A percentile compares a stretch with the other conserved stretches of the same genome.
These are phyloP conservation scores for Nicotiana obtusifolia DNA, from an alignment of 257 asterid species.

Conservation along the genomic window DNA sequence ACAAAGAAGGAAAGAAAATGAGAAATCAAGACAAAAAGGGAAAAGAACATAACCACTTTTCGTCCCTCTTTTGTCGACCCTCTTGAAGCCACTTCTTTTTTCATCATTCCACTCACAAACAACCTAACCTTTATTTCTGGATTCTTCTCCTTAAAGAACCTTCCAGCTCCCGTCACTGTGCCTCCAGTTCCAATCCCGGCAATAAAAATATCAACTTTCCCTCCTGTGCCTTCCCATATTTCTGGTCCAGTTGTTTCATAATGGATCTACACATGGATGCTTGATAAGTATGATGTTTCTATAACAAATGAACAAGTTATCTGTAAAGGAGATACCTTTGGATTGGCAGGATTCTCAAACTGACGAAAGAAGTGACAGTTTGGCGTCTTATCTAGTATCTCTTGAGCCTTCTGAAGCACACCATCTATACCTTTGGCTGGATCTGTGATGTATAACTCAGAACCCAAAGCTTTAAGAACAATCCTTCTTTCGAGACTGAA, in stretches of 20 bases:
- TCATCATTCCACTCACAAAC: not conserved
- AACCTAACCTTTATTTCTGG: constrained; percentile 28
- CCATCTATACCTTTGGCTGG: constrained; percentile 31
- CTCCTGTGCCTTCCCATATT: constrained; percentile 36
- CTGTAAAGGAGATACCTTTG: constrained; percentile 22
- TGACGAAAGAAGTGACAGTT: constrained; percentile 30
- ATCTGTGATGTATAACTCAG: constrained; percentile 32
- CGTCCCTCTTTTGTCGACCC: not conserved
- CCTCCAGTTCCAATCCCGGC: constrained; percentile 54
- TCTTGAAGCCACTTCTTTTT: not conserved
- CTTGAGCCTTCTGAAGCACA: constrained; percentile 26
- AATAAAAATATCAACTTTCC: constrained; percentile 32
- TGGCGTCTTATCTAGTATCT: constrained; percentile 31
- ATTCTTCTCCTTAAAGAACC: constrained; percentile 41
- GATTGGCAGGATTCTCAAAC: constrained; percentile 44
- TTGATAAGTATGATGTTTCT: not conserved
- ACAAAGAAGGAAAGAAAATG: not conserved
- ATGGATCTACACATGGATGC: constrained; percentile 25
- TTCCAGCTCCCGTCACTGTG: constrained; percentile 48
- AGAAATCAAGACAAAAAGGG: not conserved
- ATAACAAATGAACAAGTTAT: not conserved
- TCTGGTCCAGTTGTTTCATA: constrained; percentile 54
- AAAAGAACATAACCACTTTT: not conserved
- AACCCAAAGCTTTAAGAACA: constrained; percentile 40
- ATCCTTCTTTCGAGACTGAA: constrained; percentile 39